These are phyloP conservation scores for Colletotrichum somersetense DNA, from an alignment of 2,329 filamentous ascomycete species.

Conservation along the genomic window DNA sequence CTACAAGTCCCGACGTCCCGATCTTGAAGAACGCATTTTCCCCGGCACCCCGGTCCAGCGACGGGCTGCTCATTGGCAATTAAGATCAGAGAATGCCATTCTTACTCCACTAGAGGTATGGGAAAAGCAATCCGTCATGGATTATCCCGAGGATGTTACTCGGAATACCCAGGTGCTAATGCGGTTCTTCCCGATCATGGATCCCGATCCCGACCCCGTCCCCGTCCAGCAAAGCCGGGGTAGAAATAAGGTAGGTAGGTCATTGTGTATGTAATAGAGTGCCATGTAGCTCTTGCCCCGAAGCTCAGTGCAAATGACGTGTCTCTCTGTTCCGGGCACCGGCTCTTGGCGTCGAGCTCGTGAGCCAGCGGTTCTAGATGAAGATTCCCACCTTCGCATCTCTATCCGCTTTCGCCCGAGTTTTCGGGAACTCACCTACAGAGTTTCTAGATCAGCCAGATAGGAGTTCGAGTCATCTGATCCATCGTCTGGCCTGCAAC, in stretches of 20 bases:
- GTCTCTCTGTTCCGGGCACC: constrained; percentile 12
- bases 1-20: constrained; percentile 34
- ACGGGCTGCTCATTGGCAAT: constrained; percentile 37
- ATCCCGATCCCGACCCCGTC: constrained; percentile 41
- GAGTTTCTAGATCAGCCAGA: not conserved
- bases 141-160: constrained; percentile 41
- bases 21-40: constrained; percentile 36
- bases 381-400: not conserved
- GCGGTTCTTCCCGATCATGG: constrained; percentile 42
- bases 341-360: constrained; percentile 18
- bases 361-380: not conserved
- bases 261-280: constrained; percentile 22
- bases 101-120: constrained; percentile 31
- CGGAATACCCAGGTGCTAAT: constrained; percentile 39
- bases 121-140: constrained; percentile 33
- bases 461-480: not conserved
- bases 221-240: constrained; percentile 37
- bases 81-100: constrained; percentile 16
- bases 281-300: constrained; percentile 14
- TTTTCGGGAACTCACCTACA: not conserved
- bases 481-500: not conserved
- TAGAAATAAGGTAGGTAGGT: constrained; percentile 34
- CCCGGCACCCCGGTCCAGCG: constrained; percentile 34
- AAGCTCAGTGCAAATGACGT: constrained; percentile 27
- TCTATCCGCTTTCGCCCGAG: constrained; percentile 19